phyloP scores from a whole-genome alignment of 1,284 basidiomycete genomes.

The Amylostereum chailletii region DNA sequence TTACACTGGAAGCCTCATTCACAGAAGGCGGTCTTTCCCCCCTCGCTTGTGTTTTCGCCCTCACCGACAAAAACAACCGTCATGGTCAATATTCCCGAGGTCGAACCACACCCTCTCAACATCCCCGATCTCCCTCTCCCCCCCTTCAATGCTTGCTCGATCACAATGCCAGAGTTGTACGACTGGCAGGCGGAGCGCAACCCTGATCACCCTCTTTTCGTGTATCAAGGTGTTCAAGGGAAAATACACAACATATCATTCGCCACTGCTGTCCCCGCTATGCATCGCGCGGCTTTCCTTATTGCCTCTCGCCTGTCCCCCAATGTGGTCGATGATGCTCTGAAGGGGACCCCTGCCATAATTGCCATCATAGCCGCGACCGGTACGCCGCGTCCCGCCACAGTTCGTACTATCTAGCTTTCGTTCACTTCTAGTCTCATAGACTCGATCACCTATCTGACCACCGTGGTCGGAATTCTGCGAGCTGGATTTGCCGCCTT shows the following conservation, averaged over 20 bases:
- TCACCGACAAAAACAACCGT: too few species aligned
- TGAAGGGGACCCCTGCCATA: constrained; percentile 8
- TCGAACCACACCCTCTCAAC: too few species aligned
- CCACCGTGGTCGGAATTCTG: constrained; percentile 19
- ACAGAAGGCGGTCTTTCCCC: too few species aligned
- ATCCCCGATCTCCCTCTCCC: too few species aligned
- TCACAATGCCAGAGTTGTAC: too few species aligned
- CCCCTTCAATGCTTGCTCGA: too few species aligned
- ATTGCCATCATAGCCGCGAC: constrained; percentile 15
- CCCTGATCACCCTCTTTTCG: constrained; percentile 20
- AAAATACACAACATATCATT: constrained; percentile 13
- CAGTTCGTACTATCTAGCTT: background rate
- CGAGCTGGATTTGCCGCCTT: constrained; percentile 22
- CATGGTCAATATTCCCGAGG: too few species aligned
- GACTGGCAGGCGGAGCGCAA: constrained; percentile 22
- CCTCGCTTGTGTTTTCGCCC: too few species aligned
- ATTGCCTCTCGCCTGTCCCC: constrained; percentile 9
- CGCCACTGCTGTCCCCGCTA: constrained; percentile 15
- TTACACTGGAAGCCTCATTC: too few species aligned
- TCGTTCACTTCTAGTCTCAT: background rate
- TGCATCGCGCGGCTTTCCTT: constrained; percentile 17
- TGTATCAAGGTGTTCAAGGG: constrained; percentile 14
- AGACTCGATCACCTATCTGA: constrained; percentile 25
- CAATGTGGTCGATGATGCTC: constrained; percentile 1
- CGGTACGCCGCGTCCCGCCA: constrained; percentile 10